Evolutionary conservation across 2,329 filamentous ascomycete genomes (phyloP), one percentile per base, ranked within the genome.

Genomic region (Penicillium vulpinum): DNA sequence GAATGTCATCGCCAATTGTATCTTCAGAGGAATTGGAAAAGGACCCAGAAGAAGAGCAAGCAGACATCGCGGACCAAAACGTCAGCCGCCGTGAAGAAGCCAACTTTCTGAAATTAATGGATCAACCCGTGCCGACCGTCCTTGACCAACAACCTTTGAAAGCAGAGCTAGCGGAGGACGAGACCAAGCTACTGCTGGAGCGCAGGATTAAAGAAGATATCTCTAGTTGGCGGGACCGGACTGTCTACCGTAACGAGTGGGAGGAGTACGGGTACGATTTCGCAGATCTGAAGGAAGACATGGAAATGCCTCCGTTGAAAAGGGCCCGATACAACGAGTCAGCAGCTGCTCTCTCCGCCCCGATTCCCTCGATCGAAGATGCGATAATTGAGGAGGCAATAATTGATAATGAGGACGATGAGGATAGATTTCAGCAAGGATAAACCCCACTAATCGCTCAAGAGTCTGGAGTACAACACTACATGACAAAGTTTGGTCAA

Each of bases 191-290:
- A 51, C 52, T 54, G 21, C 61, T 61, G 35, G 67, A 70, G 57
- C 73, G 69, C 63, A 75, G 71, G 66, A 62, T 62, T 51, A 63
- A 61, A 52, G 62, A 74, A 44, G 74, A 79, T 11, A 53, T 75
- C 10, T 64, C 72, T n/a, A 70, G 79, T 48, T 85, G 83, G 83
- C 76, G 80, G 49, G 73, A 73, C 26, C 72, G 70, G 48, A 71
- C 75, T 1, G 65, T 80, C 2, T 83, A 80, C 50, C 75, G 73
- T 44, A 73, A 77, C 18, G 74, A 79, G 31, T 85, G 83, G 83
- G 82, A 85, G 62, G 69, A 70, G n/a, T 73, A 72, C 54, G 71
- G 71, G 1, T 60, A 65, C 35, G 67, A 67, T 8, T 55, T 64
- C 2, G 48, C 65, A 11, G 62, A 72, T 21, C 44, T 73, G 6